Conservation (phyloP, 768 basidiomycete species). For the Floccularia luteovirens region DNA sequence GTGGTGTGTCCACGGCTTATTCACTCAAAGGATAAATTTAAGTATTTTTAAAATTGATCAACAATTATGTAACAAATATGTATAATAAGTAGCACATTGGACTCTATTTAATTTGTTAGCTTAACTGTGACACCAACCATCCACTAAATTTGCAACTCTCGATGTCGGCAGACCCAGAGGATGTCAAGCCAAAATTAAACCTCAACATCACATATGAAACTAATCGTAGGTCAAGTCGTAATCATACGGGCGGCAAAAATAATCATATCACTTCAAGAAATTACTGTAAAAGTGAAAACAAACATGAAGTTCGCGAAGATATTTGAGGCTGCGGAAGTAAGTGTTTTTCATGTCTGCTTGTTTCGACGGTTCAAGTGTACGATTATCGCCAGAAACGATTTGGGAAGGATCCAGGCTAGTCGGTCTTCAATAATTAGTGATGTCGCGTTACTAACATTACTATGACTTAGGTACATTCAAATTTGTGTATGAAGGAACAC, state of each 20-base stretch:
- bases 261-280: slow-evolving; percentile 39
- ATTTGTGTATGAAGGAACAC: slow-evolving; percentile 48
- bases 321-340: slow-evolving; percentile 60
- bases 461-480: slow-evolving; percentile 49
- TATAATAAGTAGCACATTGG: no score
- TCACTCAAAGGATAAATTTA: neutral
- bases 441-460: neutral
- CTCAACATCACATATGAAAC: slow-evolving; percentile 51
- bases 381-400: slow-evolving; percentile 42
- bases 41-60: slow-evolving; percentile 4
- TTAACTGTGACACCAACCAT: neutral
- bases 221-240: slow-evolving; percentile 29
- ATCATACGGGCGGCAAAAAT: neutral
- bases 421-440: neutral
- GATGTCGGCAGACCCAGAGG: slow-evolving; percentile 42
- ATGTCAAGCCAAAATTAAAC: slow-evolving; percentile 68
- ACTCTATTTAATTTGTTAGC: no score
- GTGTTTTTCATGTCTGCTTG: slow-evolving; percentile 7
- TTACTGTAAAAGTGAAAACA: slow-evolving; percentile 60
- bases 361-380: slow-evolving; percentile 2
- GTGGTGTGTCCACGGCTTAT: slow-evolving; percentile 1
- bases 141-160: neutral
- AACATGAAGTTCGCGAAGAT: slow-evolving; percentile 61
- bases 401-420: slow-evolving; percentile 44
- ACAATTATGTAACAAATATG: no score